Base-by-base conservation (phyloP, 2,329 filamentous ascomycete species). In the Hymenoscyphus fraxineus region DNA sequence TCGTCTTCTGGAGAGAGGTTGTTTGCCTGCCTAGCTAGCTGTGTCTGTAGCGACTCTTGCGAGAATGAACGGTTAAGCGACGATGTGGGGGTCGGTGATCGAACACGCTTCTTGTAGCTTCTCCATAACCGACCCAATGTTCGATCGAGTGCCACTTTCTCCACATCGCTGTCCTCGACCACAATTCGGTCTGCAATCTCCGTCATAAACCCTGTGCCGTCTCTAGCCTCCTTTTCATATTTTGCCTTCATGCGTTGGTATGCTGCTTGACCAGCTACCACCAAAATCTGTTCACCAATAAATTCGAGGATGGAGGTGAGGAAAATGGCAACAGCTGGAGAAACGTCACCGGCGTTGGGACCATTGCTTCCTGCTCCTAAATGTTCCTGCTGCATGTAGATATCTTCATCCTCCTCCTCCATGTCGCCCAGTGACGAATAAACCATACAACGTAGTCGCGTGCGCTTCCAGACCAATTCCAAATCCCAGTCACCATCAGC, bases 391-490 rank as follows among this genome's bases (percentile, higher is more conserved):
- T 93, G 88, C 75, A 96, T 90, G 73, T 92, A 92, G 60, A 88
- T 87, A 74, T 97, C 94, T 76, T 98, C 95, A 69, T 99, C 95
- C 70, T 98, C 93, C 78, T 99, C 95, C 77, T 99, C 96, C 84
- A 99, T 88, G 74, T 99, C 94, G 56, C 95, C 95, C 6, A 99
- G 81, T 9, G 95, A 93, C 9, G 93, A 98, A 76, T 98, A 98
- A 27, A 99, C 94, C 95, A 99, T 99, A 76, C 95, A 97, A 66
- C 95, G 87, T 72, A 99, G 80, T 62, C 95, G 87, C 0, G 93
- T 95, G 70, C 95, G 86, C 80, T 96, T 97, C 93, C 95, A 99
- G 19, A 93, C 89, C 63, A 93, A 83, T 74, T 97, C 91, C n/a
- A 96, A 80, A 75, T 98, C 93, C 86, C 94, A 98, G 70, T 89